Evolutionary conservation across 805 yeast genomes (phyloP), one percentile per base, ranked within the genome.

Genomic region (Saccharomycopsis babjevae): DNA sequence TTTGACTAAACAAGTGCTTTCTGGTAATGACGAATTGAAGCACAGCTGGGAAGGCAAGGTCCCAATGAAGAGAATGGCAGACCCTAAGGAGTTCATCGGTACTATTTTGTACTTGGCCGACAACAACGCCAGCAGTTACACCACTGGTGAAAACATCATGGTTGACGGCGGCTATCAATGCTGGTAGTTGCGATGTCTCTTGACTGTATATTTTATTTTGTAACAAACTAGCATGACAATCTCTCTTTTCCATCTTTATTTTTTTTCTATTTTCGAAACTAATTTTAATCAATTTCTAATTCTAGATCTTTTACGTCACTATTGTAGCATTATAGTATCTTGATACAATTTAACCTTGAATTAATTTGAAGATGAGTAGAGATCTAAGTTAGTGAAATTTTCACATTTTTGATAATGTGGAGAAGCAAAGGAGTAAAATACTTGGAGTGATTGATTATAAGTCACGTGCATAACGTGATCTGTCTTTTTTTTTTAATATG

Each of bases 11-110:
- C 77, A 85, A 64, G 85, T 81, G 67, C 70, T 79, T 57, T 78
- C 83, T 30, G 59, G 58, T n/a, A 57, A 63, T 25, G 58, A 42
- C 57, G 83, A 83, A 73, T 72, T 78, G 78, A 76, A 76, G 67
- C 80, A 79, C 38, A 73, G 79, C 28, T 84, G 88, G 88, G 83
- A 81, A 72, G 72, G 76, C 63, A 81, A 82, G 70, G 82, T 85
- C 57, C 88, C 88, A 50, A 74, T 83, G 80, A 83, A 83, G 69
- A 79, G 88, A 72, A 78, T 84, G 76, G 88, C 88, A 58, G 85
- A 84, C 68, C 86, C 86, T 65, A 85, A 83, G 68, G 89, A 84
- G 74, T 80, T 84, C 64, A 82, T 84, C 55, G 86, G 87, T 50
- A 81, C 84, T 59, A 77, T 80, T 36, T 78, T 83, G 76, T 74